Base-by-base conservation (phyloP, 2,329 filamentous ascomycete species). In the Pyrenochaeta sp. region DNA sequence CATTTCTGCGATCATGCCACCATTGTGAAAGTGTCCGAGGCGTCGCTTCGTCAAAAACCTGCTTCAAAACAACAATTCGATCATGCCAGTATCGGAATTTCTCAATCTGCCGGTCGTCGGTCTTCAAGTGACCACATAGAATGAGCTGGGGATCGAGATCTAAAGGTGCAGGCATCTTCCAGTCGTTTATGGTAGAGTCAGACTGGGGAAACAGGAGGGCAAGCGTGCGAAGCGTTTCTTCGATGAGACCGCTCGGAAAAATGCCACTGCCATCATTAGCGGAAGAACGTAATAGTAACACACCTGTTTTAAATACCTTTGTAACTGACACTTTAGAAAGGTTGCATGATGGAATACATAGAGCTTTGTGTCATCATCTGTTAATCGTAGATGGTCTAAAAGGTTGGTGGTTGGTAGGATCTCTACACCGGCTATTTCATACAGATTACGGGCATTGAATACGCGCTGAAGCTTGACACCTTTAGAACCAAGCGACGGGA, bases 1-100 rank as follows among this genome's bases (percentile, higher is more conserved):
- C 69, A 27, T 78, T 76, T 3, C 78, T 59, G 4, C 74, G 54
- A 45, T 81, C 78, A 44, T 71, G 61, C 78, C 78, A 81, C 76
- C 75, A 79, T 40, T 79, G 74, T 0, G 63, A 64, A 1, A 80
- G 33, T 0, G 69, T 76, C 51, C 32, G 67, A 75, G 15, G 58
- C 63, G 4, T 78, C 75, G 35, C 68, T 56, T 1, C 76, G 56
- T 48, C 80, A 71, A 54, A 81, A 75, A 37, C 77, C 78, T 4
- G 71, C 60, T 81, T 79, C 1, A 82, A 56, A 2, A 77, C 73
- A 1, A 48, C 42, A 5, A 49, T 14, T n/a, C 52, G 48, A 9
- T 54, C 43, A 29, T 50, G 49, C 50, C 42, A 54, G 39, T 40
- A 77, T 0, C 39, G 46, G 49, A 79, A 76, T 0, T 58, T 59